phyloP scores from a whole-genome alignment of 805 yeast species.

The Hyphopichia homilentoma region DNA sequence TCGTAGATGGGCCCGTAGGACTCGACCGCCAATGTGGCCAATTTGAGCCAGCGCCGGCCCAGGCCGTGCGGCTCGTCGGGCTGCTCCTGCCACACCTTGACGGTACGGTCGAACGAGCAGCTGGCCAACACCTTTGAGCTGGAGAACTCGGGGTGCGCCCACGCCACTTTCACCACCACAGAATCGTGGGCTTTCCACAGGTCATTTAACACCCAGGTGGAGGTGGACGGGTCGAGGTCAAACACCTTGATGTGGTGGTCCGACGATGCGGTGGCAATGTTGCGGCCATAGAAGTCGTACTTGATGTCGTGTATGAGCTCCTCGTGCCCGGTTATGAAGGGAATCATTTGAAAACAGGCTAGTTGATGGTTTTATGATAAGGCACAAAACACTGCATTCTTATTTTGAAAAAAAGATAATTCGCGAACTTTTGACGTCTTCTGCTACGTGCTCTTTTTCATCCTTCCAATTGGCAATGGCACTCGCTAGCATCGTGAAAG shows the following conservation, averaged over 20 bases:
- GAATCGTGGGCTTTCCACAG: constrained; percentile 96
- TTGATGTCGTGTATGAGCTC: constrained; percentile 88
- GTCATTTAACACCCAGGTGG: constrained; percentile 81
- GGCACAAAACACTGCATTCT: too few species aligned
- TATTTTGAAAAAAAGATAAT: too few species aligned
- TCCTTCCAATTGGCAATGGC: too few species aligned
- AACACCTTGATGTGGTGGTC: constrained; percentile 93
- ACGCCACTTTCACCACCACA: constrained; percentile 71
- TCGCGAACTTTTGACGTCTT: too few species aligned
- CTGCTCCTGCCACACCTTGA: constrained; percentile 88
- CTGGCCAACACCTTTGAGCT: constrained; percentile 78
- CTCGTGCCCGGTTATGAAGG: constrained; percentile 87
- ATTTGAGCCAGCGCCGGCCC: constrained; percentile 80
- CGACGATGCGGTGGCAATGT: constrained; percentile 90
- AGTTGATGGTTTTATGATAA: too few species aligned
- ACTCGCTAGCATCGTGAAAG: not conserved
- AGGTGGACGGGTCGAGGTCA: constrained; percentile 61
- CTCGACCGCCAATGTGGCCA: constrained; percentile 73
- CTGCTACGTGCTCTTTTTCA: too few species aligned
- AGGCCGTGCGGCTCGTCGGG: constrained; percentile 69
- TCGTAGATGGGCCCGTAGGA: constrained; percentile 86
- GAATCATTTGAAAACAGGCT: constrained; percentile 43
- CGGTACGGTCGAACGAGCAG: constrained; percentile 85
- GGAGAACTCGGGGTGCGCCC: constrained; percentile 91
- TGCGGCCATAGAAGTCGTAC: constrained; percentile 89